Conservation (phyloP, 768 basidiomycete species). For the Boletus rex-veris region DNA sequence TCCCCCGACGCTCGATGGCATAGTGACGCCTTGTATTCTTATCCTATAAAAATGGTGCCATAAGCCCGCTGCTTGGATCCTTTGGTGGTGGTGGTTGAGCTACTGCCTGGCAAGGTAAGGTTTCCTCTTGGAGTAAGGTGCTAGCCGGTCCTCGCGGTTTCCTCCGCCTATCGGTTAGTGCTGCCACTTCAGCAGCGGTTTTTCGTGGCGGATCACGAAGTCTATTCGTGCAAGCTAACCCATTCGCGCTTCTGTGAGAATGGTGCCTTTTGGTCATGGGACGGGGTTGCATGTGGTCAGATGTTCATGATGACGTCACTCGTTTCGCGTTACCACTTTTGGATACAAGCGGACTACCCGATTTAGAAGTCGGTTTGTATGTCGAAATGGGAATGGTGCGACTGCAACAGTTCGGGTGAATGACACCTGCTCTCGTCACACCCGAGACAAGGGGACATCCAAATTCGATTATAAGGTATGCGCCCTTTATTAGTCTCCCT, state of each 20-base stretch:
- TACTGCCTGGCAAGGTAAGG: not conserved
- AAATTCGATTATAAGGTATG: conserved; percentile 26
- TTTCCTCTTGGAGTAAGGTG: not conserved
- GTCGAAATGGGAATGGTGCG: conserved; percentile 20
- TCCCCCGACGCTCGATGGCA: not conserved
- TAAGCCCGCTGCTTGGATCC: not conserved
- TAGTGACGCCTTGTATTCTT: conserved; percentile 24
- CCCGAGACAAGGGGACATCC: conserved; percentile 27
- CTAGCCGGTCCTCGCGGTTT: not conserved
- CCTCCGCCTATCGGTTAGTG: not conserved
- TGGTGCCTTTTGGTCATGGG: conserved; percentile 16
- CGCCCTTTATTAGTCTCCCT: conserved; percentile 22
- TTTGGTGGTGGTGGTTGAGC: not conserved
- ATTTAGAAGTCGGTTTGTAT: conserved; percentile 25
- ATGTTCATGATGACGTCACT: conserved; percentile 3
- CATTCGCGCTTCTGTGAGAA: conserved; percentile 8
- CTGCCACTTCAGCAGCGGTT: not conserved
- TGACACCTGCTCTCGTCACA: conserved; percentile 1
- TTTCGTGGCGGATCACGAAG: not conserved
- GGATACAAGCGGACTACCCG: conserved; percentile 22
- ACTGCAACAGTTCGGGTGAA: not conserved
- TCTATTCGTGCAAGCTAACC: not conserved
- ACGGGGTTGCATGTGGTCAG: conserved; percentile 12
- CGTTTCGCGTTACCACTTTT: conserved; percentile 13
- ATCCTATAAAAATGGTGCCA: not conserved